Evolutionary conservation across 805 yeast genomes (phyloP).

Genomic region (Zygotorulaspora chibaensis): DNA sequence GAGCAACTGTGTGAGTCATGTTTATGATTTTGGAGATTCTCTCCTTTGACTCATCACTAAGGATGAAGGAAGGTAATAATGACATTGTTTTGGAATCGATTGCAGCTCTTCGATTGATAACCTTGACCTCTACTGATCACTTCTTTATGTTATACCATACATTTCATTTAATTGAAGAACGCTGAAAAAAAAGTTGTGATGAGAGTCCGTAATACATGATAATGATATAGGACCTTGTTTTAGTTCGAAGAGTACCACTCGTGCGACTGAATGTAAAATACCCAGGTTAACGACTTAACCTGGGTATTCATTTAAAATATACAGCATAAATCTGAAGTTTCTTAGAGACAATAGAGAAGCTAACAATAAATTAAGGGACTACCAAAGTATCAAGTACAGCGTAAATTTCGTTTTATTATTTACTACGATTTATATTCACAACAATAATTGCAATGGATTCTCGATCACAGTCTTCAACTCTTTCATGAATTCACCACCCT

Average conservation of each 20-base stretch:
- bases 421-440: slow-evolving; percentile 41
- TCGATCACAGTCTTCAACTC: slow-evolving; percentile 87
- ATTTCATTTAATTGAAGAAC: background rate
- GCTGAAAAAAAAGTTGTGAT: background rate
- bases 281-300: too few relatives aligned
- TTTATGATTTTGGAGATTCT: slow-evolving; percentile 81
- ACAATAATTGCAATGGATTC: slow-evolving; percentile 90
- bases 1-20: slow-evolving; percentile 80
- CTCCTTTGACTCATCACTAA: slow-evolving; percentile 54
- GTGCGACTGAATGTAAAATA: too few relatives aligned
- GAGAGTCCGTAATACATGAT: too few relatives aligned
- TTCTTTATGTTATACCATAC: background rate
- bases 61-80: slow-evolving; percentile 35
- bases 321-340: too few relatives aligned
- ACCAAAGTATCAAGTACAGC: too few relatives aligned
- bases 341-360: too few relatives aligned
- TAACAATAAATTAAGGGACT: too few relatives aligned
- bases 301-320: too few relatives aligned
- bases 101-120: background rate
- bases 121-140: background rate
- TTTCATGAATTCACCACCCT: slow-evolving; percentile 94
- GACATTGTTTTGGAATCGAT: slow-evolving; percentile 20
- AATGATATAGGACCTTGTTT: too few relatives aligned
- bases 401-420: too few relatives aligned
- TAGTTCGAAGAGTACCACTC: too few relatives aligned